phyloP scores from a whole-genome alignment of 345 rosid species.

The Dipteronia sinensis region DNA sequence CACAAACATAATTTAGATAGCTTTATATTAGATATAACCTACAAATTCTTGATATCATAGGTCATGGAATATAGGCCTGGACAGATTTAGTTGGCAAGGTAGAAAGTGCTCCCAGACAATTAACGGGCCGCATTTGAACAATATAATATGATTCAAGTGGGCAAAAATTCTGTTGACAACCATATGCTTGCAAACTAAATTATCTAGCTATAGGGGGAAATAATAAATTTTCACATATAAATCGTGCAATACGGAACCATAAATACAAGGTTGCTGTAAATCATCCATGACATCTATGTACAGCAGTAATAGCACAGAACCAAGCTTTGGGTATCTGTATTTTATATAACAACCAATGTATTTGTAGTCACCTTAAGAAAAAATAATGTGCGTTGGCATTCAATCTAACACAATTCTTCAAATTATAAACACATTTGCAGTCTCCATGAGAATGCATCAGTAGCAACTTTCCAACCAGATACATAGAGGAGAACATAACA shows the following conservation, averaged over 20 bases:
- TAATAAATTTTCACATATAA: slow-evolving; percentile 30
- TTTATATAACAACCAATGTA: slow-evolving; percentile 35
- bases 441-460: slow-evolving; percentile 26
- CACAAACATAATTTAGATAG: not conserved
- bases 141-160: not conserved
- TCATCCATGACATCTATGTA: slow-evolving; percentile 49
- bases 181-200: slow-evolving; percentile 12
- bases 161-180: slow-evolving; percentile 10
- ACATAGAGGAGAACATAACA: slow-evolving; percentile 31
- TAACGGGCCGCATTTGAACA: slow-evolving; percentile 2
- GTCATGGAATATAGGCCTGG: not conserved
- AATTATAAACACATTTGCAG: slow-evolving; percentile 27
- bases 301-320: slow-evolving; percentile 39
- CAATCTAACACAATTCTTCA: slow-evolving; percentile 31
- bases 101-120: not conserved
- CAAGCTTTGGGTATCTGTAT: slow-evolving; percentile 33
- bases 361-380: slow-evolving; percentile 44
- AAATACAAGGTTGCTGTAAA: slow-evolving; percentile 42
- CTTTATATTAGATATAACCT: not conserved
- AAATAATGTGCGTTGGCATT: slow-evolving; percentile 25
- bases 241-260: slow-evolving; percentile 35
- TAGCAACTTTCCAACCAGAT: slow-evolving; percentile 31
- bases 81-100: not conserved
- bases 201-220: slow-evolving; percentile 2
- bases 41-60: not conserved